Evolutionary conservation across 345 rosid species (phyloP).

Genomic region (Moringa oleifera): DNA sequence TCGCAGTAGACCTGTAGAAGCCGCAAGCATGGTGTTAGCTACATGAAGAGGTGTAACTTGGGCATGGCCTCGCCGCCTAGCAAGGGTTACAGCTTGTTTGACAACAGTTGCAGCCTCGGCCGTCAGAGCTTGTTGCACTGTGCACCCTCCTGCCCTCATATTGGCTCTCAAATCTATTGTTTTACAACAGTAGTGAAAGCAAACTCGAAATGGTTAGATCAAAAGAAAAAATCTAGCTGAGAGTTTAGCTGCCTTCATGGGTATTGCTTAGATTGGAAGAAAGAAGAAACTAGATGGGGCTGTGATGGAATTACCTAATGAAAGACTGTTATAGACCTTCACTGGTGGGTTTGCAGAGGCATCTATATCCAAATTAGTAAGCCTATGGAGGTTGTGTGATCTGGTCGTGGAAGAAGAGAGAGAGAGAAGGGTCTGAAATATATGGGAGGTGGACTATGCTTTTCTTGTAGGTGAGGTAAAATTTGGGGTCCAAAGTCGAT

Average conservation of each 20-base stretch:
- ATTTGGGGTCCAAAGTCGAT: slow-evolving; percentile 66
- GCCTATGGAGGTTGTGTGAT: slow-evolving; percentile 17
- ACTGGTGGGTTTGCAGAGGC: neutral
- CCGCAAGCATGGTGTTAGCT: slow-evolving; percentile 83
- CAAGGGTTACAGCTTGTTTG: slow-evolving; percentile 74
- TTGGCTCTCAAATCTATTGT: slow-evolving; percentile 10
- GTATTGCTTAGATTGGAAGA: slow-evolving; percentile 10
- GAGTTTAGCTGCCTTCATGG: slow-evolving; percentile 24
- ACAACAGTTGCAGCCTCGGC: slow-evolving; percentile 66
- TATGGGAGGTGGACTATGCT: slow-evolving; percentile 44
- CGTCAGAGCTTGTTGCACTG: slow-evolving; percentile 77
- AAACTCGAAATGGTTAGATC: slow-evolving; percentile 15
- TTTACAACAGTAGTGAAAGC: neutral
- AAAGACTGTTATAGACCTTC: slow-evolving; percentile 7
- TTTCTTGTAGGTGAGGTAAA: slow-evolving; percentile 66
- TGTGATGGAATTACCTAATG: slow-evolving; percentile 4
- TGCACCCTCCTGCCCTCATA: slow-evolving; percentile 92
- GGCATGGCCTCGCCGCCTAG: slow-evolving; percentile 84
- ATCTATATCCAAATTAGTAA: neutral
- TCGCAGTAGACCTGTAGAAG: slow-evolving; percentile 68
- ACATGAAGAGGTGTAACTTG: slow-evolving; percentile 98
- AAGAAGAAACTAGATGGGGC: slow-evolving; percentile 12
- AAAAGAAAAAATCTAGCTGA: slow-evolving; percentile 12
- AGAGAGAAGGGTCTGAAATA: slow-evolving; percentile 22
- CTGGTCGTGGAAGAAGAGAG: slow-evolving; percentile 21